Conservation (phyloP, 768 basidiomycete genomes). For the Candolleomyces efflorescens region DNA sequence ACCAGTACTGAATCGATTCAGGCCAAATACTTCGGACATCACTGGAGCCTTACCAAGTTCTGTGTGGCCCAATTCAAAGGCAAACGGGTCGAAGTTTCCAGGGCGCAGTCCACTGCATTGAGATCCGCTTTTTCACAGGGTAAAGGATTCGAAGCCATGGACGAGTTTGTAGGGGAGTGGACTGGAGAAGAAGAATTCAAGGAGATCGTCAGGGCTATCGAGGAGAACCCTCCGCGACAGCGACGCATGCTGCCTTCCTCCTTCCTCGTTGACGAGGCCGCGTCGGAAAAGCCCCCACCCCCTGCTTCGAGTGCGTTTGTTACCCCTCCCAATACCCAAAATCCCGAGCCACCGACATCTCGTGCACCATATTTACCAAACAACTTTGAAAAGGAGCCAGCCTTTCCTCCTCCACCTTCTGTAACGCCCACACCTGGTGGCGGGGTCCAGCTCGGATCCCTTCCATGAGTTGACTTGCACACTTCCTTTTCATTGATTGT, state of each 20-base stretch:
- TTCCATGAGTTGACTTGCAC: not conserved
- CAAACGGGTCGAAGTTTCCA: slow-evolving; percentile 49
- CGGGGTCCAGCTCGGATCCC: not conserved
- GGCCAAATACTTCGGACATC: slow-evolving; percentile 73
- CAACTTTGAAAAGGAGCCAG: slow-evolving; percentile 20
- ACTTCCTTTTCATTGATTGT: not conserved
- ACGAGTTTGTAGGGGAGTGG: slow-evolving; percentile 47
- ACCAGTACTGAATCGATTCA: slow-evolving; percentile 21
- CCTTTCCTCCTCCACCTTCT: not conserved
- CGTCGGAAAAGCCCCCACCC: slow-evolving; percentile 19
- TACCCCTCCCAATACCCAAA: slow-evolving; percentile 53
- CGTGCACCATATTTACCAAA: slow-evolving; percentile 48
- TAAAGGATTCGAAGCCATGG: slow-evolving; percentile 57
- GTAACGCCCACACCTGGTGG: slow-evolving; percentile 7
- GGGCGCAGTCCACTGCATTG: slow-evolving; percentile 53
- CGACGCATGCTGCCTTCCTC: slow-evolving; percentile 29
- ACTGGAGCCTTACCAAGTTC: slow-evolving; percentile 86
- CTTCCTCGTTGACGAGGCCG: not conserved
- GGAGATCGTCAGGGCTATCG: slow-evolving; percentile 50
- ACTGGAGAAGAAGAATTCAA: slow-evolving; percentile 61
- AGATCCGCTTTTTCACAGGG: slow-evolving; percentile 52
- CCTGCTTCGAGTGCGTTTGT: slow-evolving; percentile 16
- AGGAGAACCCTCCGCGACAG: slow-evolving; percentile 35
- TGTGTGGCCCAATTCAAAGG: slow-evolving; percentile 82
- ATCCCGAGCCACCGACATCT: slow-evolving; percentile 53